Evolutionary conservation across 805 yeast genomes (phyloP).

Genomic region (Kodamaea kakaduensis): DNA sequence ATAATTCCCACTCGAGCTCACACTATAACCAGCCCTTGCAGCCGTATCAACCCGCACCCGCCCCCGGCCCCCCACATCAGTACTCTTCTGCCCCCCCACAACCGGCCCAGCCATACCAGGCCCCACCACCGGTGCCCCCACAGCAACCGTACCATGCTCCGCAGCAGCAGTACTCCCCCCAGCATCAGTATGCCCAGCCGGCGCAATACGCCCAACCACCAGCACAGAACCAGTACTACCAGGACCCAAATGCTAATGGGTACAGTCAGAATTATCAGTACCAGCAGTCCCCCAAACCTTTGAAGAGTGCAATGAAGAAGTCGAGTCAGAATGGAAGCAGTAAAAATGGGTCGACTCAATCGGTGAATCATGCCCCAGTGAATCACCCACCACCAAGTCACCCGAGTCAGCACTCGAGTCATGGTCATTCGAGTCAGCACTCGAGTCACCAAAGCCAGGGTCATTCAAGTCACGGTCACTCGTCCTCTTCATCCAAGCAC

Average conservation of each 20-base stretch:
- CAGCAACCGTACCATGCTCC: constrained; percentile 9
- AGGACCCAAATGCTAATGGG: too few relatives aligned
- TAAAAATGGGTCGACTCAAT: too few relatives aligned
- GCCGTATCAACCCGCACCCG: constrained; percentile 6
- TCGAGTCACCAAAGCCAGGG: too few relatives aligned
- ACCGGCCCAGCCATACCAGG: constrained; percentile 3
- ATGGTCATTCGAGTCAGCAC: constrained; percentile 11
- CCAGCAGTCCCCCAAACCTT: too few relatives aligned
- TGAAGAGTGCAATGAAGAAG: too few relatives aligned
- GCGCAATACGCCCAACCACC: constrained; percentile 10
- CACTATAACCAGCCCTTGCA: constrained; percentile 12
- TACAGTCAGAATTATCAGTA: too few relatives aligned
- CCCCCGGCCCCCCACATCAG: constrained; percentile 9
- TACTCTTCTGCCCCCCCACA: constrained; percentile 8
- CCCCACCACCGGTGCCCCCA: constrained; percentile 8
- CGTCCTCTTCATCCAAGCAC: too few relatives aligned
- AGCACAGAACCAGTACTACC: constrained; percentile 14
- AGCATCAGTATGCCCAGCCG: constrained; percentile 11
- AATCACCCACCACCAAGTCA: constrained; percentile 12
- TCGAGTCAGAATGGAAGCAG: too few relatives aligned
- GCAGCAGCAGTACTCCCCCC: constrained; percentile 13
- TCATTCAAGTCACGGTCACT: constrained; percentile 9
- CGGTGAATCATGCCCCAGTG: constrained; percentile 12
- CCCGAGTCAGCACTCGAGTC: constrained; percentile 9
- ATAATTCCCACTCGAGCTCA: constrained; percentile 8